Evolutionary conservation across 2,329 filamentous ascomycete genomes (phyloP).

Genomic region (Fusarium sp.): DNA sequence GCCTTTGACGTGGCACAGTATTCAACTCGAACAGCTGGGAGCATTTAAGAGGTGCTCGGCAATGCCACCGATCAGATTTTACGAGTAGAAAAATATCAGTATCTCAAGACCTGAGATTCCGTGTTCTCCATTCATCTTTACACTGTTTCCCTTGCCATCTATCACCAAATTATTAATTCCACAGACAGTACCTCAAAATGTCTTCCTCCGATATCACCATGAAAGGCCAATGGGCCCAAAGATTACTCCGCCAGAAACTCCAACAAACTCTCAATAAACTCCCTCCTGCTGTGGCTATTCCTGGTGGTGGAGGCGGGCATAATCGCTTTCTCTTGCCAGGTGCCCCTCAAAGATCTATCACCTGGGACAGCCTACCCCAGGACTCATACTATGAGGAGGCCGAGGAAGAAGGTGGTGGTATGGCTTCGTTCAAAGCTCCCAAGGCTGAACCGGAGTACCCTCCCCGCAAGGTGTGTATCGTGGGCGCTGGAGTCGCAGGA

Average conservation of each 20-base stretch:
- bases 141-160: no score
- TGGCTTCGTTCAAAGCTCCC: background rate
- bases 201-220: background rate
- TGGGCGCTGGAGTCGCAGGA: background rate
- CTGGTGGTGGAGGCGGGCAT: background rate
- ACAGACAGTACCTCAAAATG: background rate
- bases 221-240: background rate
- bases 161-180: no score
- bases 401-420: background rate
- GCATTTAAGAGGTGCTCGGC: background rate
- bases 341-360: background rate
- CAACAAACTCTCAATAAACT: background rate
- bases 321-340: background rate
- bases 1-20: background rate
- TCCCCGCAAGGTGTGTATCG: background rate
- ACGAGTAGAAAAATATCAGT: background rate
- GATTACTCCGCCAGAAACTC: background rate
- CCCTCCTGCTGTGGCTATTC: background rate
- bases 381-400: background rate
- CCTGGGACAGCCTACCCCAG: background rate
- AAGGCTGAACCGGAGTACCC: background rate
- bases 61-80: background rate
- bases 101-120: background rate
- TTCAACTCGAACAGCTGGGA: background rate
- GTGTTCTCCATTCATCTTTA: background rate